A percentile compares a stretch with the other conserved stretches of the same genome.
phyloP scores from a whole-genome alignment of 352 stramenopile species.

The Aphanomyces cochlioides region DNA sequence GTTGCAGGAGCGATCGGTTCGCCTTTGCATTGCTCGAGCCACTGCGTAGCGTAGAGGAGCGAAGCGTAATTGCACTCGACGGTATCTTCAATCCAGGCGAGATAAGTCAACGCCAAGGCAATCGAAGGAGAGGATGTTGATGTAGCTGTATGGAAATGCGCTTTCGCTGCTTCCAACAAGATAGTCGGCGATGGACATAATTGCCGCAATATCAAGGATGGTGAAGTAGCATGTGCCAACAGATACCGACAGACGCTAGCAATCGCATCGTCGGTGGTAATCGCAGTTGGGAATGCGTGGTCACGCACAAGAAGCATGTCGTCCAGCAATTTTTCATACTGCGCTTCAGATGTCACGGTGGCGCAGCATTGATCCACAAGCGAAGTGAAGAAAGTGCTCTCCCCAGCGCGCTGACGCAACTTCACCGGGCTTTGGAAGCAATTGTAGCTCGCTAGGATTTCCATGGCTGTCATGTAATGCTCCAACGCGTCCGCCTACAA shows the following conservation, averaged over 20 bases:
- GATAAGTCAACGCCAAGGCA: conserved; percentile 8
- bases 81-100: conserved; percentile 4
- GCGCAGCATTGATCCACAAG: conserved; percentile 3
- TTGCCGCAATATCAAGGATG: not conserved
- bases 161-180: not conserved
- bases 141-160: not conserved
- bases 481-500: conserved; percentile 13
- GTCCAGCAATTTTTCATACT: not conserved
- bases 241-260: not conserved
- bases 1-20: not conserved
- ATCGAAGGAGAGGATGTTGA: not conserved
- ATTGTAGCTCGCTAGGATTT: conserved; percentile 6
- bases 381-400: not conserved
- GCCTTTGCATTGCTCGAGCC: conserved; percentile 16
- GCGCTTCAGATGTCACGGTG: not conserved
- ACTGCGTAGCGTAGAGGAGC: not conserved
- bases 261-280: conserved; percentile 2
- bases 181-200: not conserved
- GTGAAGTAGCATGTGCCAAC: not conserved
- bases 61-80: not conserved
- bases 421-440: conserved; percentile 5
- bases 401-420: not conserved
- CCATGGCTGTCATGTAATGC: conserved; percentile 23
- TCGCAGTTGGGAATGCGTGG: not conserved
- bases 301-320: conserved; percentile 1